Percentiles rank a stretch among this genome's conserved stretches.
phyloP scores from a whole-genome alignment of 2,329 filamentous ascomycete genomes.

The Thermoascus crustaceus region DNA sequence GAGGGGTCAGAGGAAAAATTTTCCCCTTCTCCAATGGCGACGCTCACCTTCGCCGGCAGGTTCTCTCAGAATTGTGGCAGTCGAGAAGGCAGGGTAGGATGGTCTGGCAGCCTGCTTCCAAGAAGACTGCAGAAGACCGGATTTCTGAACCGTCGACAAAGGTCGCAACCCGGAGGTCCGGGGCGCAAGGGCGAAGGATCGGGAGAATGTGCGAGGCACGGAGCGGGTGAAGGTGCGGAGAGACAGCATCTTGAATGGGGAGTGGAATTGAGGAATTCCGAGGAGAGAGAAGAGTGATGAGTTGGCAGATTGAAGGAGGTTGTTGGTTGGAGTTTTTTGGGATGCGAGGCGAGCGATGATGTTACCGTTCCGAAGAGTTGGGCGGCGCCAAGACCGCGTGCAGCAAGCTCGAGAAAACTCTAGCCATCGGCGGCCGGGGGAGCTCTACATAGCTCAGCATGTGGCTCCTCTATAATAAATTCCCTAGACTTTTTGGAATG shows the following conservation, averaged over 20 bases:
- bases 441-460: too few relatives aligned
- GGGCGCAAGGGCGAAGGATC: conserved; percentile 46
- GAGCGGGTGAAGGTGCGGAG: conserved; percentile 58
- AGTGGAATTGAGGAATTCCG: not conserved
- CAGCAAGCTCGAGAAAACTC: conserved; percentile 2
- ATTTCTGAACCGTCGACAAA: conserved; percentile 42
- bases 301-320: not conserved
- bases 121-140: conserved; percentile 42
- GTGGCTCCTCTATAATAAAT: too few relatives aligned
- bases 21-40: not conserved
- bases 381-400: conserved; percentile 14
- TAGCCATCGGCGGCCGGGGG: conserved; percentile 5
- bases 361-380: conserved; percentile 15
- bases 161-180: conserved; percentile 41
- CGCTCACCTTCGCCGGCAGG: conserved; percentile 40
- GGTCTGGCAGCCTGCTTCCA: conserved; percentile 38
- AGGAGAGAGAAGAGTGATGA: conserved; percentile 2
- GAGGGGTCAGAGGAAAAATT: not conserved
- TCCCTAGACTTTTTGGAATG: too few relatives aligned
- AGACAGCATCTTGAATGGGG: conserved; percentile 55
- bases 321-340: conserved; percentile 3
- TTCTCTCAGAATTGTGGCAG: conserved; percentile 33
- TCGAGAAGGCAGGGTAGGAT: conserved; percentile 41
- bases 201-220: conserved; percentile 56
- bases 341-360: conserved; percentile 7